These are phyloP conservation scores for Coniosporium tulheliwenetii DNA, from an alignment of 2,329 filamentous ascomycete genomes.

Conservation along the genomic window DNA sequence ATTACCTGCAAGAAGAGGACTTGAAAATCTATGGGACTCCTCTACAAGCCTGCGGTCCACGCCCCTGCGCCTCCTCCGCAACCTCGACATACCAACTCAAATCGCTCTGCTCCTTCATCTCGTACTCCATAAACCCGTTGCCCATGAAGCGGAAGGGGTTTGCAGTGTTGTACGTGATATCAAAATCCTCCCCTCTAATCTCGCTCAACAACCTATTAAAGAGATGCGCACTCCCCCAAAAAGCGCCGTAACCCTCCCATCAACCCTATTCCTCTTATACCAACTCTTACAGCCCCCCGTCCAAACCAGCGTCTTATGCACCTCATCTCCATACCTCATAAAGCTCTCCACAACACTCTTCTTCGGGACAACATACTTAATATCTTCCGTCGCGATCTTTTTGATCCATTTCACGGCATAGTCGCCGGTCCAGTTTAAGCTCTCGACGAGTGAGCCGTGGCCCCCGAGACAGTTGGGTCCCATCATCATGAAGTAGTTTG, in stretches of 20 bases:
- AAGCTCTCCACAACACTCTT: slow-evolving; percentile 13
- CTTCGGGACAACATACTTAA: slow-evolving; percentile 12
- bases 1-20: too few species aligned
- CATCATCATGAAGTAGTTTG: slow-evolving; percentile 14
- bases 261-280: slow-evolving; percentile 10
- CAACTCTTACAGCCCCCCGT: slow-evolving; percentile 12
- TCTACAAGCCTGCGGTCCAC: too few species aligned
- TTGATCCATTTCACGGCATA: slow-evolving; percentile 30
- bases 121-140: slow-evolving; percentile 28
- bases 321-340: slow-evolving; percentile 13
- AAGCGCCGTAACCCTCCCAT: slow-evolving; percentile 16
- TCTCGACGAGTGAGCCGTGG: slow-evolving; percentile 9
- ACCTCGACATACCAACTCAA: too few species aligned
- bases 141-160: slow-evolving; percentile 34
- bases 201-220: slow-evolving; percentile 13
- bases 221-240: slow-evolving; percentile 12
- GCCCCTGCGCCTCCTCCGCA: too few species aligned
- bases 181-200: slow-evolving; percentile 32
- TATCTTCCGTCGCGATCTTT: slow-evolving; percentile 30
- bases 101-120: slow-evolving; percentile 19
- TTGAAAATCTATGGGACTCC: too few species aligned
- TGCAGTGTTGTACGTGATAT: slow-evolving; percentile 26
- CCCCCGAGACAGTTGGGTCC: slow-evolving; percentile 9
- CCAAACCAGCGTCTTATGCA: slow-evolving; percentile 16
- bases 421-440: slow-evolving; percentile 17